Conservation (phyloP, 257 asterid genomes). For the Buddleja alternifolia region DNA sequence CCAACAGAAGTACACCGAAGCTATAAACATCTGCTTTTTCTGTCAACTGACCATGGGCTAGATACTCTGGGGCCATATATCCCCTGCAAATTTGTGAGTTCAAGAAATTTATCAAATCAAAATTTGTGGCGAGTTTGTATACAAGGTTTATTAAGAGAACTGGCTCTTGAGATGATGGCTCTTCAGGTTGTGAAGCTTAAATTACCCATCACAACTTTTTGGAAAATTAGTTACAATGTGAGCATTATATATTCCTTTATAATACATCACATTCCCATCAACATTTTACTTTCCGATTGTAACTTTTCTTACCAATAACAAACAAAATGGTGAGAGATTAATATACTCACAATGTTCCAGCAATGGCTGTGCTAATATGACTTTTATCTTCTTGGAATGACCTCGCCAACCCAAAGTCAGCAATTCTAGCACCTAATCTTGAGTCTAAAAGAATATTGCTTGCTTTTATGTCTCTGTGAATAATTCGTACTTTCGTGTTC, state of each 20-base stretch:
- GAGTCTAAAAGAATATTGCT: conserved; percentile 73
- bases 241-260: too few relatives aligned
- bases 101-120: neutral
- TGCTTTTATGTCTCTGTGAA: conserved; percentile 81
- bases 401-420: conserved; percentile 84
- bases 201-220: too few relatives aligned
- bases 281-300: too few relatives aligned
- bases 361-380: conserved; percentile 79
- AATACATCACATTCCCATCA: too few relatives aligned
- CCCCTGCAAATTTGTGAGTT: conserved; percentile 47
- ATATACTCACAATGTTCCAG: conserved; percentile 74
- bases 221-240: too few relatives aligned
- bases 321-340: neutral
- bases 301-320: neutral
- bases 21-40: conserved; percentile 76
- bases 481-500: conserved; percentile 61
- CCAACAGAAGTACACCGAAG: conserved; percentile 74
- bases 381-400: conserved; percentile 77
- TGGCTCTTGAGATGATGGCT: too few relatives aligned
- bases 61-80: conserved; percentile 79
- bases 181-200: too few relatives aligned
- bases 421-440: conserved; percentile 67
- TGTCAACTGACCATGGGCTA: conserved; percentile 63
- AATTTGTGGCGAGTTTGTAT: too few relatives aligned
- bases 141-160: too few relatives aligned